Conservation (phyloP, 768 basidiomycete genomes). For the Hericium alpestre region DNA sequence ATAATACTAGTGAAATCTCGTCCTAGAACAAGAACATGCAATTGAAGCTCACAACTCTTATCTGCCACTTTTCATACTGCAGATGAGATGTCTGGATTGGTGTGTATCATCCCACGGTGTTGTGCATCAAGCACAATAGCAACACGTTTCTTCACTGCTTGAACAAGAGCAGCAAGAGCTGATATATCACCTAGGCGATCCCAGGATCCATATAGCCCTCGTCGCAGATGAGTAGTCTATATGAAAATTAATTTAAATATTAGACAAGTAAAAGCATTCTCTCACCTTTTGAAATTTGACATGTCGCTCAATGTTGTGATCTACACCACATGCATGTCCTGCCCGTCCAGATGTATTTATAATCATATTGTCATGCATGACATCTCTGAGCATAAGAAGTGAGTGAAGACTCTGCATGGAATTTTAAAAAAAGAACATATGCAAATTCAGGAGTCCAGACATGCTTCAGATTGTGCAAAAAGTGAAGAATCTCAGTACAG, state of each 20-base stretch:
- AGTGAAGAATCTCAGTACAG: neutral
- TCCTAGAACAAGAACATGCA: too few relatives aligned
- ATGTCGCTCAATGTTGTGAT: neutral
- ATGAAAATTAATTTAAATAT: neutral
- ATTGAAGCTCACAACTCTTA: too few relatives aligned
- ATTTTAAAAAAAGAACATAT: neutral
- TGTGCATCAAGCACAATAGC: too few relatives aligned
- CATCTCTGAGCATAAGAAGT: too few relatives aligned
- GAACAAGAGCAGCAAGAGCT: neutral
- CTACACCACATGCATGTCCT: neutral
- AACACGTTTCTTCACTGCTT: neutral
- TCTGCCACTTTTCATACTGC: neutral
- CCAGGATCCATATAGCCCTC: neutral
- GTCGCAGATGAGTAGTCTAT: neutral
- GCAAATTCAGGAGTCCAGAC: neutral
- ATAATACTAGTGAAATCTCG: neutral
- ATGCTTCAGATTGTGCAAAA: neutral
- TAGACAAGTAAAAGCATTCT: rapidly evolving
- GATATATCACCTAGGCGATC: neutral
- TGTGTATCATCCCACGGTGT: neutral
- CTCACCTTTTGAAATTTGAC: neutral
- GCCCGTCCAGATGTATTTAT: neutral
- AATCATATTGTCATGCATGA: neutral
- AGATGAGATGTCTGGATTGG: neutral
- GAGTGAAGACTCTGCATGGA: too few relatives aligned